These are phyloP conservation scores for Trichoderma lentiforme DNA, from an alignment of 2,329 filamentous ascomycete genomes.

Conservation along the genomic window DNA sequence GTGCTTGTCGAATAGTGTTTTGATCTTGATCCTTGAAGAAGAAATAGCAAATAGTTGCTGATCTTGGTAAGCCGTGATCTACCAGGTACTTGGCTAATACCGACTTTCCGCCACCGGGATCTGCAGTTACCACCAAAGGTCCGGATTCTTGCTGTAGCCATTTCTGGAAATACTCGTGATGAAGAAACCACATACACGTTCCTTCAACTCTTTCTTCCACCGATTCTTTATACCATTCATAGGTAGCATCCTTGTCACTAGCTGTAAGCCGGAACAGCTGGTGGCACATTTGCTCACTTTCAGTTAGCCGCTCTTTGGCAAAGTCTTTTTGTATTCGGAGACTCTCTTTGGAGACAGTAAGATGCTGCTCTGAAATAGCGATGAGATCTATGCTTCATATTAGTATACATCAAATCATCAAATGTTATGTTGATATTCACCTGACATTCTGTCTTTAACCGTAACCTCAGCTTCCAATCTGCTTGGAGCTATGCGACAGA, in stretches of 20 bases:
- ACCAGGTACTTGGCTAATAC: neutral
- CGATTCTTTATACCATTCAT: neutral
- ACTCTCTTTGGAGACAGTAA: fast-evolving
- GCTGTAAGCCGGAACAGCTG: neutral
- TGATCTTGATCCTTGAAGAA: neutral
- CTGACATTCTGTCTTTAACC: neutral
- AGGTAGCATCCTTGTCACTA: neutral
- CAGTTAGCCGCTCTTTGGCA: neutral
- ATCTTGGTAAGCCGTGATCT: neutral
- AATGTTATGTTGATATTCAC: neutral
- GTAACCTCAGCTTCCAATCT: neutral
- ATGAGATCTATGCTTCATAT: neutral
- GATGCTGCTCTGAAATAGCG: neutral
- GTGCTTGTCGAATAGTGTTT: neutral
- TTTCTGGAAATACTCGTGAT: neutral
- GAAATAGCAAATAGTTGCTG: neutral
- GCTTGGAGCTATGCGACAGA: neutral
- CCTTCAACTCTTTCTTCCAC: neutral
- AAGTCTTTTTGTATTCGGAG: neutral
- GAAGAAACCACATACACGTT: neutral
- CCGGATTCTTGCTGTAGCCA: neutral
- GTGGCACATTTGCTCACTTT: neutral
- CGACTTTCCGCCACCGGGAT: neutral
- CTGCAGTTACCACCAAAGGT: neutral
- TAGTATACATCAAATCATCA: neutral